Conservation (phyloP, 2,329 filamentous ascomycete species). For the Albophoma yamanashiensis region DNA sequence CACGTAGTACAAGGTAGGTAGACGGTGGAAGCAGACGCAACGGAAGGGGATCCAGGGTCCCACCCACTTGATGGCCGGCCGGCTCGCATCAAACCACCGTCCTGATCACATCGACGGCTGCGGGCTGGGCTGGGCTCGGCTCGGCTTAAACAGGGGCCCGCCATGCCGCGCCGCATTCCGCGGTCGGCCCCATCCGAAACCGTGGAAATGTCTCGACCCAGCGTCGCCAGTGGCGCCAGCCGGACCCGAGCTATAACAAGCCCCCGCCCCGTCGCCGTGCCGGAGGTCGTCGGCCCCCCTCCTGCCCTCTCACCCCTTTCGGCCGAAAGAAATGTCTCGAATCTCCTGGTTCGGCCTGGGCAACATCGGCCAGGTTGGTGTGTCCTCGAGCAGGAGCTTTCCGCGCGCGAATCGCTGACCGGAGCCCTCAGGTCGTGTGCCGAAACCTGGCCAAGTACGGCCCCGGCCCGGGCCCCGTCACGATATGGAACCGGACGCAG, state of each 20-base stretch:
- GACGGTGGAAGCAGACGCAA: no score
- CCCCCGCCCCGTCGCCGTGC: background rate
- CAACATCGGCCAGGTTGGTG: background rate
- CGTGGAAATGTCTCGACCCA: background rate
- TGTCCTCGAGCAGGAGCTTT: rapidly evolving
- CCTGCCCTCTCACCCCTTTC: background rate
- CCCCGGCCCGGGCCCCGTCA: background rate
- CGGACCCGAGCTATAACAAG: background rate
- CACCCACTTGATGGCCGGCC: no score
- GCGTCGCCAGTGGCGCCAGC: background rate
- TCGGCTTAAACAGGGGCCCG: background rate
- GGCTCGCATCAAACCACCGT: no score
- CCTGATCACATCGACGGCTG: no score
- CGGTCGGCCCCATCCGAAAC: background rate
- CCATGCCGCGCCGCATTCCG: background rate
- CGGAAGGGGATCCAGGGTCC: no score
- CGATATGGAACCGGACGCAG: background rate
- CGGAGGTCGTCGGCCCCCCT: background rate
- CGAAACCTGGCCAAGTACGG: background rate
- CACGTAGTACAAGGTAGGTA: no score
- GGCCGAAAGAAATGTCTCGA: background rate
- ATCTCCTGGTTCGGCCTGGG: background rate
- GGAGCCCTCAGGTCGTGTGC: background rate
- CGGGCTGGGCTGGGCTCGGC: no score
- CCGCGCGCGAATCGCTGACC: background rate